A percentile compares a stretch with the other conserved stretches of the same genome.
Evolutionary conservation across 805 yeast genomes (phyloP).

Genomic region (Saccharomycopsis javanensis): DNA sequence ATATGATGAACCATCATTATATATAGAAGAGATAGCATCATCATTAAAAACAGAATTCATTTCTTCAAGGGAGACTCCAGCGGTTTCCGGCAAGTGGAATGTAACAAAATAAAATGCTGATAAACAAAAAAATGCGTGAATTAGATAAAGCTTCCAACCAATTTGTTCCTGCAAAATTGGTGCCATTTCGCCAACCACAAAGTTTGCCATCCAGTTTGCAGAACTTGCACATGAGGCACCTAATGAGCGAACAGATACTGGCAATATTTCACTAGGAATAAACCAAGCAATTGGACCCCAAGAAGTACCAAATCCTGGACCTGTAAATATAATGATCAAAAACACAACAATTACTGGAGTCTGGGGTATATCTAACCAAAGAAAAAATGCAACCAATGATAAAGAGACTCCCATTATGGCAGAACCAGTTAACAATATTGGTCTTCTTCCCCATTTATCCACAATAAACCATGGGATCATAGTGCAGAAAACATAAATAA

Average conservation of each 20-base stretch:
- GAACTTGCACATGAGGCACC: slow-evolving; percentile 90
- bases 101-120: slow-evolving; percentile 65
- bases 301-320: slow-evolving; percentile 70
- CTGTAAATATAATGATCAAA: slow-evolving; percentile 70
- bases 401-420: slow-evolving; percentile 69
- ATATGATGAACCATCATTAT: slow-evolving; percentile 24
- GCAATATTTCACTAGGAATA: slow-evolving; percentile 78
- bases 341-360: slow-evolving; percentile 68
- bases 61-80: slow-evolving; percentile 79
- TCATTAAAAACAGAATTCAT: slow-evolving; percentile 89
- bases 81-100: slow-evolving; percentile 78
- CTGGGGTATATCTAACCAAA: slow-evolving; percentile 36
- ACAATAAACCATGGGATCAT: slow-evolving; percentile 88
- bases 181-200: slow-evolving; percentile 84
- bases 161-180: slow-evolving; percentile 73
- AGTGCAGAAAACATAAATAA: slow-evolving; percentile 55
- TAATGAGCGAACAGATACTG: slow-evolving; percentile 73
- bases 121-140: slow-evolving; percentile 72
- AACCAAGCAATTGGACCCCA: slow-evolving; percentile 97
- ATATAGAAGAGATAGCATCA: slow-evolving; percentile 28
- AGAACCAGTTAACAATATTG: slow-evolving; percentile 73
- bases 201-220: slow-evolving; percentile 87
- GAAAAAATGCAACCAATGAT: slow-evolving; percentile 50
- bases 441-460: slow-evolving; percentile 86
- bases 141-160: slow-evolving; percentile 70